Evolutionary conservation across 192 early-diverging fungal species (phyloP).

Genomic region (Coemansia sp.): DNA sequence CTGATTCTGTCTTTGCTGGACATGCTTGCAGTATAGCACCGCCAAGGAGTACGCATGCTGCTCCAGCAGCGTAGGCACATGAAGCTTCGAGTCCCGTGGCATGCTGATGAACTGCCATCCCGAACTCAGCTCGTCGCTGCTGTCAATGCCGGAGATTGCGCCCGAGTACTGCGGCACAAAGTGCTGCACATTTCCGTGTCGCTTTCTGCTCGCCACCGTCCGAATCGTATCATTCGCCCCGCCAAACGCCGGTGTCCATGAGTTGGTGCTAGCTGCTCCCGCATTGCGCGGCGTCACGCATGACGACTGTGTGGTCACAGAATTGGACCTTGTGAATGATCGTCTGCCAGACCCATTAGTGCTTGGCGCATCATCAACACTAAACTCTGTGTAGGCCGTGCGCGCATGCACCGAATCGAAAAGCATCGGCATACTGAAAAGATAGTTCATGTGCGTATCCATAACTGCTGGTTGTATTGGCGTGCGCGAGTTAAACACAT

Average conservation of each 20-base stretch:
- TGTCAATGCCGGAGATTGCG: neutral
- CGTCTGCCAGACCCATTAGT: neutral
- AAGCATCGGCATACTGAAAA: slow-evolving; percentile 38
- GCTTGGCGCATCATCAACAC: slow-evolving; percentile 6
- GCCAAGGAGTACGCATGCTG: slow-evolving; percentile 51
- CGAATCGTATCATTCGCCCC: neutral
- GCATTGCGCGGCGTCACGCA: slow-evolving; percentile 20
- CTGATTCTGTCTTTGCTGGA: neutral
- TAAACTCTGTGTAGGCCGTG: slow-evolving; percentile 19
- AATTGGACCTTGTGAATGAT: slow-evolving; percentile 23
- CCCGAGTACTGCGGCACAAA: slow-evolving; percentile 53
- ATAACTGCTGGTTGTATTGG: slow-evolving; percentile 3
- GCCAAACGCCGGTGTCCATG: neutral
- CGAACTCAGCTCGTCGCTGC: slow-evolving; percentile 27
- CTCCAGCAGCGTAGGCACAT: slow-evolving; percentile 46
- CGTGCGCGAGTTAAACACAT: slow-evolving; percentile 20
- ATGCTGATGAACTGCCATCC: slow-evolving; percentile 57
- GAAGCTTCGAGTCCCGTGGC: slow-evolving; percentile 43
- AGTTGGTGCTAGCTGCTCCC: slow-evolving; percentile 5
- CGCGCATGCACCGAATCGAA: slow-evolving; percentile 23
- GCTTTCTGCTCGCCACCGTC: slow-evolving; percentile 5
- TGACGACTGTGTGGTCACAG: slow-evolving; percentile 24
- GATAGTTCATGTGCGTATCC: slow-evolving; percentile 30
- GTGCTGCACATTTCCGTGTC: slow-evolving; percentile 36
- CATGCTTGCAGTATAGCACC: slow-evolving; percentile 18